These are phyloP conservation scores for Rhodamnia rubescens DNA, from an alignment of 345 rosid genomes.

Conservation along the genomic window DNA sequence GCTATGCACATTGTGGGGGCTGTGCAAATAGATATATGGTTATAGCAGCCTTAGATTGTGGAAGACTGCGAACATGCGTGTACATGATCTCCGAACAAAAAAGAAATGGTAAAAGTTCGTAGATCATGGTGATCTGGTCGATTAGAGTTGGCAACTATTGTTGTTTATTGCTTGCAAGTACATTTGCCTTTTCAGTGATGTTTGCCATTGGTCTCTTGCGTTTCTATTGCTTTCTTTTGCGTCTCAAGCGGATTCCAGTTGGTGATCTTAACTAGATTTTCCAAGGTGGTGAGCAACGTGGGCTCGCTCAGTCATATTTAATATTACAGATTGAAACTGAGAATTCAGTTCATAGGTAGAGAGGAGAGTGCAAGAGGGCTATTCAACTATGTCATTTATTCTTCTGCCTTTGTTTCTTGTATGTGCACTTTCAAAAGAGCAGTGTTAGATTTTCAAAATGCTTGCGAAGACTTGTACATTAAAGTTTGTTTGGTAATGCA, in stretches of 20 bases:
- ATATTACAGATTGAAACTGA: background rate
- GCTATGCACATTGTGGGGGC: background rate
- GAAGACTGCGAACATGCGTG: background rate
- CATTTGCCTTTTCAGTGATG: conserved; percentile 2
- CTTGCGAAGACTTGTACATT: background rate
- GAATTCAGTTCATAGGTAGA: background rate
- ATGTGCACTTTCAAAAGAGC: background rate
- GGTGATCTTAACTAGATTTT: background rate
- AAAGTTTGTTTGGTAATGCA: background rate
- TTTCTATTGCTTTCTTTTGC: background rate
- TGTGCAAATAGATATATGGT: background rate
- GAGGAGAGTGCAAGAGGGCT: background rate
- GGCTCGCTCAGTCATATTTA: background rate
- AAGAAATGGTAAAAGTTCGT: background rate
- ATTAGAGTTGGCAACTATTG: background rate
- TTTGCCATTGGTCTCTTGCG: background rate
- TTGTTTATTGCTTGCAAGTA: background rate
- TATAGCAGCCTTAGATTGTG: background rate
- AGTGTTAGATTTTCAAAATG: background rate
- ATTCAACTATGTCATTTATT: background rate
- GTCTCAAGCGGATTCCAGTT: background rate
- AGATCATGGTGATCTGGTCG: background rate
- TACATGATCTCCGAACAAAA: background rate
- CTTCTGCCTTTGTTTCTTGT: background rate
- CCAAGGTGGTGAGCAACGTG: background rate